Conservation (phyloP, 768 basidiomycete genomes). For the Kwoniella dendrophila region DNA sequence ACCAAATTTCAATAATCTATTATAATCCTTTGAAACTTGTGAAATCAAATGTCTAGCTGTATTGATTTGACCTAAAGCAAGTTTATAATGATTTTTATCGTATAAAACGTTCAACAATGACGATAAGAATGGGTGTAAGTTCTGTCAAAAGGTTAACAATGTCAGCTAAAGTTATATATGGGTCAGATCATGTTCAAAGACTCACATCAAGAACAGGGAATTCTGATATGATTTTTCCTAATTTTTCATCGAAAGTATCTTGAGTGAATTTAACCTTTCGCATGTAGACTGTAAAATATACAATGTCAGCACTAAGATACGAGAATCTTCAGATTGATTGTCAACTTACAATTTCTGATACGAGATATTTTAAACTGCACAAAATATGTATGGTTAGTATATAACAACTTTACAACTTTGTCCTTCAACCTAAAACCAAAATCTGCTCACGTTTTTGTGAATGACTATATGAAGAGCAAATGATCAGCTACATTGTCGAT, state of each 20-base stretch:
- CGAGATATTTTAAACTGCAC: conserved; percentile 88
- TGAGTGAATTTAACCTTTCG: conserved; percentile 99
- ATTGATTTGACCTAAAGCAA: conserved; percentile 93
- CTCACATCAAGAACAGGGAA: conserved; percentile 96
- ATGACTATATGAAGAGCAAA: conserved; percentile 64
- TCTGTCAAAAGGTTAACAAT: conserved; percentile 57
- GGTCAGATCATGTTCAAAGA: conserved; percentile 28
- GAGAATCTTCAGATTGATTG: too few relatives aligned
- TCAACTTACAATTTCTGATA: conserved; percentile 69
- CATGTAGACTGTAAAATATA: conserved; percentile 72
- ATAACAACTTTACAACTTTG: neutral
- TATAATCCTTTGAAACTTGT: conserved; percentile 95
- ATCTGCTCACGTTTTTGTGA: conserved; percentile 76
- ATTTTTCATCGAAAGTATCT: conserved; percentile 93
- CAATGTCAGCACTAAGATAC: conserved; percentile 21
- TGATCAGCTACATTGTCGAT: conserved; percentile 12
- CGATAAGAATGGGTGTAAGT: conserved; percentile 93
- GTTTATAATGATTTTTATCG: conserved; percentile 99
- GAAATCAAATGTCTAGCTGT: conserved; percentile 95
- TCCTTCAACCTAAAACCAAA: neutral
- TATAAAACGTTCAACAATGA: conserved; percentile 98
- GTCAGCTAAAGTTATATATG: neutral
- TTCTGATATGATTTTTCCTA: conserved; percentile 87
- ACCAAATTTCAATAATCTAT: conserved; percentile 93
- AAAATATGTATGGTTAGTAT: neutral